Evolutionary conservation across 2,329 filamentous ascomycete species (phyloP).

Genomic region (Colletotrichum sp.): DNA sequence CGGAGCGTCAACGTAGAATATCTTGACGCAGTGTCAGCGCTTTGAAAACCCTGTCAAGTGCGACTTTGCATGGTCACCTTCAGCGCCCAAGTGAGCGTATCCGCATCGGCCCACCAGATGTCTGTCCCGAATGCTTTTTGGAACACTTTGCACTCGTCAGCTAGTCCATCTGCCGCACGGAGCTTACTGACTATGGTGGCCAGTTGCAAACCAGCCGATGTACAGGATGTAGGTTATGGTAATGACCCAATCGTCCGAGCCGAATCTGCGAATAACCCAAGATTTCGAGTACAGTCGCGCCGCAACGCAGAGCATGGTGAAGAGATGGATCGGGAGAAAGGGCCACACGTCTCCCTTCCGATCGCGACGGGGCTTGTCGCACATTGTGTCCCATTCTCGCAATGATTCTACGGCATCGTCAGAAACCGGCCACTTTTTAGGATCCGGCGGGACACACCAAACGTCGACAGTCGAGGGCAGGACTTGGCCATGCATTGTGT

Average conservation of each 20-base stretch:
- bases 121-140: not conserved
- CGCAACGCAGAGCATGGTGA: not conserved
- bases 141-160: not conserved
- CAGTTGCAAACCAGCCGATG: not conserved
- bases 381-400: slow-evolving; percentile 10
- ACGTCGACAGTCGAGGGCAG: not conserved
- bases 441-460: not conserved
- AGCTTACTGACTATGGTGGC: not conserved
- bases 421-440: not conserved
- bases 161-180: not conserved
- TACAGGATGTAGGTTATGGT: not conserved
- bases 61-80: not conserved
- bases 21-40: not conserved
- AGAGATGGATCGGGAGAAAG: slow-evolving; percentile 3
- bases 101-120: not conserved
- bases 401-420: not conserved
- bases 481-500: slow-evolving; percentile 1
- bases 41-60: too few relatives aligned
- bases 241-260: slow-evolving; percentile 4
- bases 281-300: not conserved
- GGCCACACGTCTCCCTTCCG: not conserved
- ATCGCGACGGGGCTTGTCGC: not conserved
- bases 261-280: not conserved
- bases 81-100: not conserved
- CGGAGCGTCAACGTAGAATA: not conserved